phyloP scores from a whole-genome alignment of 164 flowering plant species.

The Euptelea pleiosperma region DNA sequence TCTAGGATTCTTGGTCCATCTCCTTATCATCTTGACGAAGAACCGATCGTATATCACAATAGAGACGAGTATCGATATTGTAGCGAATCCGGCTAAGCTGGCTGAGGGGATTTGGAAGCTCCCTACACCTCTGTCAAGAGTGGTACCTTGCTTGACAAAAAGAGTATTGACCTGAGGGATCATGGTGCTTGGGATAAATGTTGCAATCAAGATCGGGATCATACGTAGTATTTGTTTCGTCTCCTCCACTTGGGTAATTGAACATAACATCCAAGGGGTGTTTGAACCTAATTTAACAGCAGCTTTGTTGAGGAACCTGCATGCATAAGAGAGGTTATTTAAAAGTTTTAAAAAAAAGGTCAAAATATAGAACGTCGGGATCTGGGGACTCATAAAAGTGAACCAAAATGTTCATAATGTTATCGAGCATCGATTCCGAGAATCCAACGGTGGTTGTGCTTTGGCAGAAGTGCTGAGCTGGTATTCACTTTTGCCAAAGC shows the following conservation, averaged over 20 bases:
- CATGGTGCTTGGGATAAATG: constrained; percentile 39
- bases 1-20: constrained; percentile 32
- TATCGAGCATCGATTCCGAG: too few species aligned
- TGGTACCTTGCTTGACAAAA: constrained; percentile 44
- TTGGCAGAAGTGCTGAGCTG: too few species aligned
- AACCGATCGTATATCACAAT: constrained; percentile 28
- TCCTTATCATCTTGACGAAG: constrained; percentile 19
- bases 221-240: constrained; percentile 44
- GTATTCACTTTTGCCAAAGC: too few species aligned
- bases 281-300: constrained; percentile 23
- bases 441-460: too few species aligned
- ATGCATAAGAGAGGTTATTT: too few species aligned
- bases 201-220: constrained; percentile 35
- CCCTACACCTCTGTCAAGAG: constrained; percentile 30
- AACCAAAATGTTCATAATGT: too few species aligned
- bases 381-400: too few species aligned
- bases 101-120: constrained; percentile 33
- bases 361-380: too few species aligned
- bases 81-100: constrained; percentile 21
- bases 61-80: constrained; percentile 24
- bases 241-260: constrained; percentile 48
- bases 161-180: constrained; percentile 38
- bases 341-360: too few species aligned
- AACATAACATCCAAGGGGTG: constrained; percentile 35
- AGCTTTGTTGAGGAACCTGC: constrained; percentile 44